Evolutionary conservation across 73 alveolate species (phyloP), one percentile per base, ranked within the genome.

Genomic region (Durusdinium trenchii): DNA sequence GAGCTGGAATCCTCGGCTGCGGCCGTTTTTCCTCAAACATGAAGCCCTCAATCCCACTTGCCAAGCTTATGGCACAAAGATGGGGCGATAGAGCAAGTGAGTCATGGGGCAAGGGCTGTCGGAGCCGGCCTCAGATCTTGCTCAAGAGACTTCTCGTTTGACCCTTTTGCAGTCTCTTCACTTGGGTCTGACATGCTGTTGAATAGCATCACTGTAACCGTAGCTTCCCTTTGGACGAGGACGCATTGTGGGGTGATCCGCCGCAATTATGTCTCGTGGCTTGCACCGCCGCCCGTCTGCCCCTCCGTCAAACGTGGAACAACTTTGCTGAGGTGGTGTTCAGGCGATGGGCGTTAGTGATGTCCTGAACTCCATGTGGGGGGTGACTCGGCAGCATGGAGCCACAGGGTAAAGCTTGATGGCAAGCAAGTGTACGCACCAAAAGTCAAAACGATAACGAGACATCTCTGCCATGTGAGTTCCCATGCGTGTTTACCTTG

Each of bases 261-360:
- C 96, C 96, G 51, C 96, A 90, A 75, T 51, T 90, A 45, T 90
- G 96, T 52, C 42, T n/a, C n/a, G n/a, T n/a, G n/a, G n/a, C n/a
- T n/a, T n/a, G n/a, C n/a, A n/a, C n/a, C n/a, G n/a, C n/a, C n/a
- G n/a, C n/a, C n/a, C n/a, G n/a, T n/a, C n/a, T n/a, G n/a, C n/a
- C n/a, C n/a, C n/a, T n/a, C n/a, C n/a, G n/a, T n/a, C n/a, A n/a
- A n/a, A 54, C 20, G 64, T 54, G 64, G 64, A 20, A 12, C 20
- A 12, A 9, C 64, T 54, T 20, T 54, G 64, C 28, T 26, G 30
- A 90, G 96, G 96, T 52, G 96, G 96, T 28, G 96, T 90, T 36
- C 96, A 90, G 96, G 67, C 96, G 36, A 90, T n/a, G n/a, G n/a
- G 96, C 38, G 96, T 90, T 43, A 90, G 96, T 73, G 96, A 90